Evolutionary conservation across 805 yeast species (phyloP).

Genomic region (Wickerhamomyces sydowiorum): DNA sequence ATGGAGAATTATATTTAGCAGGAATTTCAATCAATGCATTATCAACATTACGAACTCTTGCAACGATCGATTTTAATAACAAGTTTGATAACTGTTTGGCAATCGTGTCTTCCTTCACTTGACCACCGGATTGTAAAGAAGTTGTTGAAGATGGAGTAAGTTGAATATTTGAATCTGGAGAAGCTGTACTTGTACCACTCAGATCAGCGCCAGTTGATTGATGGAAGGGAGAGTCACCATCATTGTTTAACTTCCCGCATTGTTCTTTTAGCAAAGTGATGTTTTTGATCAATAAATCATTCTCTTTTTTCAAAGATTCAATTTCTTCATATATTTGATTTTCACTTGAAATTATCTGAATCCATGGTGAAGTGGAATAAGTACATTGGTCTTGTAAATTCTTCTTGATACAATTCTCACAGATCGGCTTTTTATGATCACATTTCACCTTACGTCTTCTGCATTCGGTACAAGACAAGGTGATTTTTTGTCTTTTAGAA

Average conservation of each 20-base stretch:
- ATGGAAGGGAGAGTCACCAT: not conserved
- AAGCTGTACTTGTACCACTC: not conserved
- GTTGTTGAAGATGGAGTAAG: not conserved
- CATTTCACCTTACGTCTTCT: conserved; percentile 19
- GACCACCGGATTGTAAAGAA: not conserved
- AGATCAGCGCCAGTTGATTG: not conserved
- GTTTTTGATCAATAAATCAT: conserved; percentile 12
- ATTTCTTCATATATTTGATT: conserved; percentile 17
- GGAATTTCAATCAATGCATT: not conserved
- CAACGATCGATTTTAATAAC: not conserved
- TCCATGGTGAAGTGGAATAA: conserved; percentile 18
- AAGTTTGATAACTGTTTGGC: not conserved
- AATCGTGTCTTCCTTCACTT: not conserved
- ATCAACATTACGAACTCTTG: not conserved
- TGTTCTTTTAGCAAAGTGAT: conserved; percentile 8
- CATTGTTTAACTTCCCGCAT: not conserved
- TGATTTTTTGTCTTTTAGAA: conserved; percentile 14
- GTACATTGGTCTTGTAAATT: conserved; percentile 9
- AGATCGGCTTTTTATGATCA: conserved; percentile 16
- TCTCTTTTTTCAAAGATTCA: conserved; percentile 13
- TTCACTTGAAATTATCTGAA: conserved; percentile 15
- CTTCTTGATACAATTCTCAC: conserved; percentile 13
- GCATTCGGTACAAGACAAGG: conserved; percentile 14
- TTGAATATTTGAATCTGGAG: not conserved
- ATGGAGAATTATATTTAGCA: conserved; percentile 2